Base-by-base conservation (phyloP, 257 asterid genomes). In the Solanum piurae region DNA sequence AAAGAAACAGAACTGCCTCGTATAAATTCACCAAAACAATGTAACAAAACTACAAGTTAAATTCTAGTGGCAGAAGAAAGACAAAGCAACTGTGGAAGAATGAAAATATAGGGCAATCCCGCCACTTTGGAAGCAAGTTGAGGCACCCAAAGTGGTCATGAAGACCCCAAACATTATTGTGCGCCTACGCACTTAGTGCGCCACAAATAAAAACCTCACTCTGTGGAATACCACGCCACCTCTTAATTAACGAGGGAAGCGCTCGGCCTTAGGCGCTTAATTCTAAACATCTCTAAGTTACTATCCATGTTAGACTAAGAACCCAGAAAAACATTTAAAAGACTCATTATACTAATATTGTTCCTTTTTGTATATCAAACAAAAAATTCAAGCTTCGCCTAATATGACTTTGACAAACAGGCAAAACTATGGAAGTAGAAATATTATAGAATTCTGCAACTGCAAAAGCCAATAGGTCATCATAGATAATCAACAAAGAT, bases 91-190 rank as follows among this genome's bases (percentile, higher is more conserved):
- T 18, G n/a, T 27, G 27, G 44, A 20, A 3, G 40, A 29, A n/a
- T n/a, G 36, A 76, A 58, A 75, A 91, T 95, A 64, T 94, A 94
- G 95, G 95, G 95, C 92, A 75, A 36, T 87, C 91, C 91, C 10
- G 5, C 83, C 92, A 95, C 98, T 91, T 38, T 88, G 42, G 79
- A 93, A 91, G 95, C 94, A 89, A 14, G 29, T 84, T 85, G 46
- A 23, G 64, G 93, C 95, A 92, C 93, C 93, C 92, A 89, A 89
- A 94, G 94, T 93, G 93, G 87, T 69, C 88, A 86, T 79, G 94
- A 94, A 88, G 83, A 27, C 89, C 95, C 94, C 87, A 83, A 46
- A 14, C 36, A 49, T 90, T 76, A 20, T 37, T 90, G n/a, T 90
- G 76, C 89, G 92, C 92, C 91, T 38, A 90, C 86, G 62, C 91